phyloP scores from a whole-genome alignment of 768 basidiomycete genomes.

The Antrodiella citrinella region DNA sequence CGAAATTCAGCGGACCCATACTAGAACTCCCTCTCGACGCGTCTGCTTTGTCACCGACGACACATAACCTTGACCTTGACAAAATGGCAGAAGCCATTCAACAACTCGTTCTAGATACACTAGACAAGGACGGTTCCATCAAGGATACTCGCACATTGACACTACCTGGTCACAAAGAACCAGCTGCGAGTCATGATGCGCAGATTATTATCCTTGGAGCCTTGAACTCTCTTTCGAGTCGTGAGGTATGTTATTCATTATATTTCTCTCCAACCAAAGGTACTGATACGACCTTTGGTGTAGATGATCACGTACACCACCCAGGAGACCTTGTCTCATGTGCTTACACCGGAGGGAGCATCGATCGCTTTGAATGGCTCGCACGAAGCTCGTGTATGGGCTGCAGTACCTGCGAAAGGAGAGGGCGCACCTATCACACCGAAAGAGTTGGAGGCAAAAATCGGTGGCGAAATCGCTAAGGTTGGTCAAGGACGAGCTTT shows the following conservation, averaged over 20 bases:
- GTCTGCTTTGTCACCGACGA: too few relatives aligned
- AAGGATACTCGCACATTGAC: constrained; percentile 61
- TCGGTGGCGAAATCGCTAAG: constrained; percentile 87
- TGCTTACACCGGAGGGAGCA: constrained; percentile 73
- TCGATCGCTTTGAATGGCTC: constrained; percentile 78
- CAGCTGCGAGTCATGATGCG: constrained; percentile 60
- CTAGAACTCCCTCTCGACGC: too few relatives aligned
- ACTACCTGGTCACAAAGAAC: constrained; percentile 52
- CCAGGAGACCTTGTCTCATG: constrained; percentile 68
- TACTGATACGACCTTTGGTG: not conserved
- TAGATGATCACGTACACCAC: constrained; percentile 82
- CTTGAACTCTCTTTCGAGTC: constrained; percentile 81
- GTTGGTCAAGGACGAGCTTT: constrained; percentile 94
- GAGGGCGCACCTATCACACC: constrained; percentile 57
- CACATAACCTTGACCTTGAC: constrained; percentile 6
- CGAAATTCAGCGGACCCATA: constrained; percentile 4
- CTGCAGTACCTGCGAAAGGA: constrained; percentile 65
- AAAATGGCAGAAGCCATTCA: constrained; percentile 75
- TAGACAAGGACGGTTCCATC: constrained; percentile 49
- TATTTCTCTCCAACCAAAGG: constrained; percentile 3
- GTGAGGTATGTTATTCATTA: constrained; percentile 51
- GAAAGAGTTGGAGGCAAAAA: constrained; percentile 58
- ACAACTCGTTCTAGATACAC: constrained; percentile 66
- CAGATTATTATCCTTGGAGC: constrained; percentile 85
- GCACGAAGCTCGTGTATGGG: constrained; percentile 94